Percentiles rank a stretch among this genome's conserved stretches.
Conservation (phyloP, 2,329 filamentous ascomycete species). For the Colletotrichum brevisporum region DNA sequence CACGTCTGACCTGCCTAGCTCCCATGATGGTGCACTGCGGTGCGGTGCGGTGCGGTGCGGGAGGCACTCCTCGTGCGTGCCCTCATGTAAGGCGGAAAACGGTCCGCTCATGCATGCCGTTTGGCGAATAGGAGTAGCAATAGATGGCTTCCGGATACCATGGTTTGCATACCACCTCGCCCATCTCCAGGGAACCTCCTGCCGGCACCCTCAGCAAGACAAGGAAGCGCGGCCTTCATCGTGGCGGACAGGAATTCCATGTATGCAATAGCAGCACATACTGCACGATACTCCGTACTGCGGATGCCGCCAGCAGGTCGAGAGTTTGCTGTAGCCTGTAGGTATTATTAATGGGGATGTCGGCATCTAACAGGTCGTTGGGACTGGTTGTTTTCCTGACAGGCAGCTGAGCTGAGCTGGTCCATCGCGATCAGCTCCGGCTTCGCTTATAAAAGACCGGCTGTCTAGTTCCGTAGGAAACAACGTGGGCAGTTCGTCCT, state of each 20-base stretch:
- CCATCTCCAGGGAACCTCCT: conserved; percentile 30
- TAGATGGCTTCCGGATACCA: conserved; percentile 5
- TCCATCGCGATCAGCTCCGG: no score
- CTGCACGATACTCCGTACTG: no score
- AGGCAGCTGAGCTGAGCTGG: no score
- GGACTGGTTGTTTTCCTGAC: no score
- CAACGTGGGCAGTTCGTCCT: neutral
- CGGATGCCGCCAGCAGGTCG: no score
- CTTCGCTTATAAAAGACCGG: neutral
- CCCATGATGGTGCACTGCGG: neutral
- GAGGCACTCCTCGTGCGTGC: conserved; percentile 40
- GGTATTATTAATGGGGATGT: no score
- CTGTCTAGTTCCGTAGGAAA: neutral
- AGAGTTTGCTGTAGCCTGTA: no score
- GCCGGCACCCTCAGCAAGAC: conserved; percentile 8
- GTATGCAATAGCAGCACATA: neutral
- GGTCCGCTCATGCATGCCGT: conserved; percentile 39
- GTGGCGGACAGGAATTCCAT: neutral
- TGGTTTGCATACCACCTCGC: conserved; percentile 27
- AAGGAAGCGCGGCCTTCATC: neutral
- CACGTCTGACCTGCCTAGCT: conserved; percentile 30
- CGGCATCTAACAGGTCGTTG: no score
- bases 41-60: conserved; percentile 19
- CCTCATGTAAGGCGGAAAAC: conserved; percentile 41
- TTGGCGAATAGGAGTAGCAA: conserved; percentile 32